A percentile compares a stretch with the other conserved stretches of the same genome.
These are phyloP conservation scores for Pleurotus djamor DNA, from an alignment of 768 basidiomycete species.

Conservation along the genomic window DNA sequence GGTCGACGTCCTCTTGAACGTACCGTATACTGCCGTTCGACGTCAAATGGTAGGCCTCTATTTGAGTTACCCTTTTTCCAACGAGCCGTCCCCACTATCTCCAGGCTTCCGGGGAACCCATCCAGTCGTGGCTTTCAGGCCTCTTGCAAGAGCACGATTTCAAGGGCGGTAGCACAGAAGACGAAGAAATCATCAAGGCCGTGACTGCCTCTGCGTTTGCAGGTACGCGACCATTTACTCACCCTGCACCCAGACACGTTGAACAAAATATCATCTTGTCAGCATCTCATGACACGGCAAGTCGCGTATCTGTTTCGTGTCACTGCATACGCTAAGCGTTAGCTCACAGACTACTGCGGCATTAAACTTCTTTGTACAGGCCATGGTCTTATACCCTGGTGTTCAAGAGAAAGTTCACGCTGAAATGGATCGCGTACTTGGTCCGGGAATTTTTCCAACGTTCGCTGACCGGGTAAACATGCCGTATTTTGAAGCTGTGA, in stretches of 20 bases:
- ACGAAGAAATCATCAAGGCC: slow-evolving; percentile 8
- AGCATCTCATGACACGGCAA: slow-evolving; percentile 6
- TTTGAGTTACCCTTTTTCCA: not conserved
- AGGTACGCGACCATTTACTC: not conserved
- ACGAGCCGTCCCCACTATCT: not conserved
- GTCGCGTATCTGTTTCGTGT: not conserved
- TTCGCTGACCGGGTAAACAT: slow-evolving; percentile 12
- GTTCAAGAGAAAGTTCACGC: slow-evolving; percentile 13
- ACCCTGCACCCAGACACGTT: not conserved
- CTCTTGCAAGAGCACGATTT: not conserved
- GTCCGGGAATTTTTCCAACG: slow-evolving; percentile 10
- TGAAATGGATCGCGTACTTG: slow-evolving; percentile 14
- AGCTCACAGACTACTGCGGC: not conserved
- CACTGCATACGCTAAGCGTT: not conserved
- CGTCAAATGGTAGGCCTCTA: not conserved
- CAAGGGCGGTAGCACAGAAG: not conserved
- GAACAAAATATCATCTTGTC: not conserved
- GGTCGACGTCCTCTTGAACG: not conserved
- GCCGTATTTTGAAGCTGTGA: slow-evolving; percentile 9
- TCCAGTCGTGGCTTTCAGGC: slow-evolving; percentile 2
- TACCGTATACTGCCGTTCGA: not conserved
- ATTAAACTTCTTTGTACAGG: slow-evolving; percentile 9
- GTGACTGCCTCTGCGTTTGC: slow-evolving; percentile 5
- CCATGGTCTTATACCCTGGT: slow-evolving; percentile 19
- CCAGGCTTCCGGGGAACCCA: not conserved